Percentiles rank a stretch among this genome's conserved stretches.
Conservation (phyloP, 495 filamentous ascomycete species). For the Geoglossum glabrum region DNA sequence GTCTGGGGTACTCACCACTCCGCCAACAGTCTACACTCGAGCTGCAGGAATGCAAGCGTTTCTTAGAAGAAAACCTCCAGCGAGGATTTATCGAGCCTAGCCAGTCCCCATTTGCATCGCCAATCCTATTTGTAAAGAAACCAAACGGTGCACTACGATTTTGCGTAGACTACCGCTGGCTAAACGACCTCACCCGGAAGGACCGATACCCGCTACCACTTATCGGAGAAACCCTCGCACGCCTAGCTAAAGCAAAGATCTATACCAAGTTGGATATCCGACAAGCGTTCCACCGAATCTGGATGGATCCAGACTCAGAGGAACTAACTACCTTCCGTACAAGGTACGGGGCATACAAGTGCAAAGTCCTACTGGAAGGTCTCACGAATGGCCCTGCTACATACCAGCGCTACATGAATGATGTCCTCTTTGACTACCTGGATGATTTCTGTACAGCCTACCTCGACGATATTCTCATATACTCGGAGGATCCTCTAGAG, state of each 20-base stretch:
- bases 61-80: constrained; percentile 8
- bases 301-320: constrained; percentile 6
- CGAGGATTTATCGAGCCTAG: constrained; percentile 12
- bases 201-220: not conserved
- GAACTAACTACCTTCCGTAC: constrained; percentile 10
- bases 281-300: not conserved
- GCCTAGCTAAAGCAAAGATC: not conserved
- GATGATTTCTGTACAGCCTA: not conserved
- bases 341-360: constrained; percentile 5
- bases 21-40: constrained; percentile 6
- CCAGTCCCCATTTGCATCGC: constrained; percentile 2
- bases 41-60: not conserved
- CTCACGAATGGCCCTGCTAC: constrained; percentile 9
- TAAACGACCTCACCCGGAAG: not conserved
- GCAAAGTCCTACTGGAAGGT: constrained; percentile 7
- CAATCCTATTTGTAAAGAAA: constrained; percentile 9
- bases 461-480: constrained; percentile 6
- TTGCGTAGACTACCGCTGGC: not conserved
- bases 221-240: not conserved
- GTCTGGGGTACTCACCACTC: not conserved
- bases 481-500: constrained; percentile 7
- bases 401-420: constrained; percentile 8
- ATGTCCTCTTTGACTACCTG: constrained; percentile 13
- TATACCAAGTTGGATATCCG: constrained; percentile 6
- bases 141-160: not conserved